Evolutionary conservation across 345 rosid species (phyloP).

Genomic region (Brassica carinata): DNA sequence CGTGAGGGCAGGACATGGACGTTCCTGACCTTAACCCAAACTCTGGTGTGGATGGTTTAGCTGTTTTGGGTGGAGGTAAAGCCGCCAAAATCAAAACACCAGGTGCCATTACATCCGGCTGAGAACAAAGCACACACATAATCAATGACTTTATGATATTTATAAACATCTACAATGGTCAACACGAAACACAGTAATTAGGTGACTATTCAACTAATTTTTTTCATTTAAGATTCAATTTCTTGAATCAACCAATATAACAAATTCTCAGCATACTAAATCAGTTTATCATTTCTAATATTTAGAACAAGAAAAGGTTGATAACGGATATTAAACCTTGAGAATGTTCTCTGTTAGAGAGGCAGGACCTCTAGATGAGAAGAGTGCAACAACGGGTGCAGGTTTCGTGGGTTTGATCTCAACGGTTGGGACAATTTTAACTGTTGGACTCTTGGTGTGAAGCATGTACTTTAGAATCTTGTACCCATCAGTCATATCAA

Average conservation of each 20-base stretch:
- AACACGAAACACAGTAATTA: background rate
- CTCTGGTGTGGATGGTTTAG: slow-evolving; percentile 40
- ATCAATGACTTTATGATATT: background rate
- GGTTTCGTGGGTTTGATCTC: slow-evolving; percentile 50
- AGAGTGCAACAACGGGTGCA: slow-evolving; percentile 78
- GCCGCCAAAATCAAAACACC: slow-evolving; percentile 85
- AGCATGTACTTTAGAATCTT: slow-evolving; percentile 59
- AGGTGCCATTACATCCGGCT: slow-evolving; percentile 91
- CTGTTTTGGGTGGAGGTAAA: slow-evolving; percentile 46
- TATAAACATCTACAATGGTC: background rate
- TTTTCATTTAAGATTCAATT: background rate
- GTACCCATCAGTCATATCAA: slow-evolving; percentile 46
- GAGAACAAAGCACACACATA: slow-evolving; percentile 4
- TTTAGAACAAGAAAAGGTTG: background rate
- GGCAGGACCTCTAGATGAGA: slow-evolving; percentile 85
- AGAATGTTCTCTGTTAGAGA: slow-evolving; percentile 68
- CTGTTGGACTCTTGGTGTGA: slow-evolving; percentile 51
- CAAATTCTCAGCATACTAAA: background rate
- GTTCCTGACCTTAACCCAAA: slow-evolving; percentile 61
- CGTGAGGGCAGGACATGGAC: slow-evolving; percentile 93
- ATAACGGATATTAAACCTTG: slow-evolving; percentile 48
- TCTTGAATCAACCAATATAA: background rate
- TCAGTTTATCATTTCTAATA: background rate
- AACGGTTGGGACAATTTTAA: slow-evolving; percentile 32
- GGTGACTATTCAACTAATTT: background rate